Percentiles rank a stretch among this genome's conserved stretches.
Evolutionary conservation across 139 green algal species (phyloP).

Genomic region (Chlorella vulgaris): DNA sequence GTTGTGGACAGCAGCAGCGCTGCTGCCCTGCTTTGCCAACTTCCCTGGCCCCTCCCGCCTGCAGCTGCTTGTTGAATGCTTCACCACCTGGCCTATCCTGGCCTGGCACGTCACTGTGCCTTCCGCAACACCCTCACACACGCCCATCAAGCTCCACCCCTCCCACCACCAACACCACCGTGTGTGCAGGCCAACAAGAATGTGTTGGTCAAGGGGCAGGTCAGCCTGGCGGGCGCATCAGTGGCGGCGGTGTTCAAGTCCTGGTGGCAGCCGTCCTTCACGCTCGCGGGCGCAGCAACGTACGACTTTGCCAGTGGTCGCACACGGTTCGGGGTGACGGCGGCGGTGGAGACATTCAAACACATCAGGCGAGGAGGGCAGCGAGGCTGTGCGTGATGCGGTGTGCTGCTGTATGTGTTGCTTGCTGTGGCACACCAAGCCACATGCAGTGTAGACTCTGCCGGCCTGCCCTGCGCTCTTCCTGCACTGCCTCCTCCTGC

Average conservation of each 20-base stretch:
- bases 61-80: too few relatives aligned
- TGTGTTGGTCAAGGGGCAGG: constrained; percentile 68
- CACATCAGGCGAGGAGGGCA: constrained; percentile 6
- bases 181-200: constrained; percentile 87
- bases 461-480: too few relatives aligned
- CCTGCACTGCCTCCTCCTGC: too few relatives aligned
- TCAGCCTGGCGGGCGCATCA: constrained; percentile 51
- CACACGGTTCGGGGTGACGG: constrained; percentile 41
- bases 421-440: not conserved
- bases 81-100: too few relatives aligned
- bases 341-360: constrained; percentile 60
- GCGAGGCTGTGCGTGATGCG: not conserved
- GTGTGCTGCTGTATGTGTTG: not conserved
- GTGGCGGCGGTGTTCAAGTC: constrained; percentile 55
- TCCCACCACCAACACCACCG: too few relatives aligned
- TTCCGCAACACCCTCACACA: too few relatives aligned
- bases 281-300: constrained; percentile 34
- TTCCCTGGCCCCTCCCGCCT: not conserved
- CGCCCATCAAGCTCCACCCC: too few relatives aligned
- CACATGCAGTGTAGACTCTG: too few relatives aligned
- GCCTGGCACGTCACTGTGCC: too few relatives aligned
- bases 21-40: too few relatives aligned
- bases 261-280: constrained; percentile 71
- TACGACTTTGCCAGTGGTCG: constrained; percentile 33
- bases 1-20: too few relatives aligned